Base-by-base conservation (phyloP, 116 monocot genomes). In the Posidonia oceanica region DNA sequence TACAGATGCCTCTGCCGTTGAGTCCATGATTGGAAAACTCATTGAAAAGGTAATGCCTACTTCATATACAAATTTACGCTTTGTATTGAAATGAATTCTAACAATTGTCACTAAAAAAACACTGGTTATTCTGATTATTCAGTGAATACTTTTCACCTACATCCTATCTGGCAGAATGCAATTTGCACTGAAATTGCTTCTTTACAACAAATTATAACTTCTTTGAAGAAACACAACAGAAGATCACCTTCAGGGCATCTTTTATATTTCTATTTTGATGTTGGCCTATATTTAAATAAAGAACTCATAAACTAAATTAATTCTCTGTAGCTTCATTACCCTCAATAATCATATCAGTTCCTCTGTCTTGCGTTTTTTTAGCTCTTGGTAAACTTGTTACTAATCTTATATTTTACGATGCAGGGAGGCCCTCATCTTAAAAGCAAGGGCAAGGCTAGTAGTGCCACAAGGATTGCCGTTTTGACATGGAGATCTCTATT, bases 401-500 rank as follows among this genome's bases (percentile, higher is more conserved):
- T 15, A 29, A 29, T 3, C 54, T 3, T 10, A 10, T 4, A 54
- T 15, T 54, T 54, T 13, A 54, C 15, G 54, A 54, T 15, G 0
- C 54, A 54, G 54, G 54, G 54, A 2, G 54, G 54, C 15, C 54
- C 54, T 10, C 2, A 13, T 10, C 54, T 54, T 15, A 54, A 54
- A 54, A 54, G 54, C 54, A 54, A 54, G 54, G 54, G 29, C 29
- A 29, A 29, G 29, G 29, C 29, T 29, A 29, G 29, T 29, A 29
- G 29, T 29, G 29, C 29, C 29, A 29, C 29, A 29, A 29, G 29
- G 29, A 29, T 89, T 67, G 81, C 79, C 39, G 85, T 97, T 63
- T 59, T 97, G 54, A 92, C 81, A 66, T 97, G 97, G 97, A 83
- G 97, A 38, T 89, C 92, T 42, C 73, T 97, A 64, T 64, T 97